phyloP scores from a whole-genome alignment of 2,329 filamentous ascomycete species.

The Diaporthe humulicola region DNA sequence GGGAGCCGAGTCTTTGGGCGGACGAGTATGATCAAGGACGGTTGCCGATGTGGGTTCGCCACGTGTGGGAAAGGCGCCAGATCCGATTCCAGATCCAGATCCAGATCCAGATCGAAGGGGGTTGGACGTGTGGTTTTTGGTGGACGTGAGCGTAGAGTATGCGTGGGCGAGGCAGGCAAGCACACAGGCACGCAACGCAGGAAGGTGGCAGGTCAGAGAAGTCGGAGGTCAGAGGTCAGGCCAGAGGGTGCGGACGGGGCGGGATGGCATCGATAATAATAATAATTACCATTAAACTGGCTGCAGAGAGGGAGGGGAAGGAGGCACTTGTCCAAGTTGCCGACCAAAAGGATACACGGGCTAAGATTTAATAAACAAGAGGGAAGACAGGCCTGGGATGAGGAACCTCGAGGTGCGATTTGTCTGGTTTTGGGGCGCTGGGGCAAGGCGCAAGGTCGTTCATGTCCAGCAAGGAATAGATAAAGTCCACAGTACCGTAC shows the following conservation, averaged over 20 bases:
- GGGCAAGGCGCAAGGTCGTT: slow-evolving; percentile 23
- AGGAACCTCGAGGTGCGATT: slow-evolving; percentile 38
- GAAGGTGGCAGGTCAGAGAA: background rate
- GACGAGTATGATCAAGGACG: background rate
- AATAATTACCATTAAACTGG: slow-evolving; percentile 37
- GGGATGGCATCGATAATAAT: slow-evolving; percentile 35
- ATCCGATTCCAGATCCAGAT: slow-evolving; percentile 22
- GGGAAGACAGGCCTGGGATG: slow-evolving; percentile 36
- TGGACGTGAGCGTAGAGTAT: background rate
- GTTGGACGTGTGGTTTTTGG: background rate
- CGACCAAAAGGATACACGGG: slow-evolving; percentile 35
- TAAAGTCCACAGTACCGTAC: slow-evolving; percentile 25
- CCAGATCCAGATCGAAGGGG: slow-evolving; percentile 18
- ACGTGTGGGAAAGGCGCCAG: slow-evolving; percentile 29
- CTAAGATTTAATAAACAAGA: slow-evolving; percentile 39
- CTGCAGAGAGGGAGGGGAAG: slow-evolving; percentile 5
- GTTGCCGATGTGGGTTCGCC: slow-evolving; percentile 19
- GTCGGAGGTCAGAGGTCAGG: slow-evolving; percentile 13
- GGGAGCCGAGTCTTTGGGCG: background rate
- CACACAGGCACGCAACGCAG: background rate
- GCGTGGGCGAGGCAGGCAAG: background rate
- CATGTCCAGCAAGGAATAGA: slow-evolving; percentile 24
- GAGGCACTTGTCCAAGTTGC: slow-evolving; percentile 33
- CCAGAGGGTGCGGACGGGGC: slow-evolving; percentile 27
- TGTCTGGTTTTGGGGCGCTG: slow-evolving; percentile 35